Evolutionary conservation across 768 basidiomycete species (phyloP).

Genomic region (Glaciozyma martinii): DNA sequence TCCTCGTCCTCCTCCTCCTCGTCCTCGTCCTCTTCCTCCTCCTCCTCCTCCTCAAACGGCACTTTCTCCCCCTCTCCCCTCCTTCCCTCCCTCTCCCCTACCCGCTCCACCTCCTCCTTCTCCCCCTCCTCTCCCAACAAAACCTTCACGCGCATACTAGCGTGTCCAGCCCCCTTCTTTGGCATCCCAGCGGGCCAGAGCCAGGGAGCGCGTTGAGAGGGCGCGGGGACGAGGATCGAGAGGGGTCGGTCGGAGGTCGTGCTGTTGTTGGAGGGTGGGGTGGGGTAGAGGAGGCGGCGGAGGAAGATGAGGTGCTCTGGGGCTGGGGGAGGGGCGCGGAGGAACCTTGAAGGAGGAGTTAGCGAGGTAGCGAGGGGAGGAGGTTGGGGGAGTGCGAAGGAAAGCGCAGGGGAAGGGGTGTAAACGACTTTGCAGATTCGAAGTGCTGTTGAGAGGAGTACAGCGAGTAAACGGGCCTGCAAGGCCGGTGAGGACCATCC

Average conservation of each 20-base stretch:
- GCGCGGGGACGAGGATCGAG: not conserved
- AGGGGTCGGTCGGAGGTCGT: not conserved
- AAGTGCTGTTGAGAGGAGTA: too few relatives aligned
- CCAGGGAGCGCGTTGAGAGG: not conserved
- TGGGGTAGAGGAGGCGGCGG: not conserved
- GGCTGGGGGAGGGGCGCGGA: not conserved
- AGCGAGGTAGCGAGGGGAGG: not conserved
- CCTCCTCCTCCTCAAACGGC: not conserved
- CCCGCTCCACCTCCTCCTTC: not conserved
- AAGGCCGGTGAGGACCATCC: too few relatives aligned
- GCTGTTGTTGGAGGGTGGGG: not conserved
- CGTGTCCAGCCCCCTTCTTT: too few relatives aligned
- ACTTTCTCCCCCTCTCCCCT: not conserved
- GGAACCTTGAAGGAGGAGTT: not conserved
- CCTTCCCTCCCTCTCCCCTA: not conserved
- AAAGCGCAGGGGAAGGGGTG: too few relatives aligned
- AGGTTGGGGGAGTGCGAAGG: not conserved
- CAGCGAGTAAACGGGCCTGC: too few relatives aligned
- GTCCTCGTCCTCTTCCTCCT: not conserved
- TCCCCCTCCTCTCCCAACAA: not conserved
- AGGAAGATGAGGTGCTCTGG: slow-evolving; percentile 4
- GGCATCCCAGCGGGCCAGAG: not conserved
- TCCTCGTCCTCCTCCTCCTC: slow-evolving; percentile 4
- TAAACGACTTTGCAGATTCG: too few relatives aligned
- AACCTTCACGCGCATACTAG: not conserved